Evolutionary conservation across 371 early-diverging fungal genomes (phyloP).

Genomic region (Mucor lusitanicus): DNA sequence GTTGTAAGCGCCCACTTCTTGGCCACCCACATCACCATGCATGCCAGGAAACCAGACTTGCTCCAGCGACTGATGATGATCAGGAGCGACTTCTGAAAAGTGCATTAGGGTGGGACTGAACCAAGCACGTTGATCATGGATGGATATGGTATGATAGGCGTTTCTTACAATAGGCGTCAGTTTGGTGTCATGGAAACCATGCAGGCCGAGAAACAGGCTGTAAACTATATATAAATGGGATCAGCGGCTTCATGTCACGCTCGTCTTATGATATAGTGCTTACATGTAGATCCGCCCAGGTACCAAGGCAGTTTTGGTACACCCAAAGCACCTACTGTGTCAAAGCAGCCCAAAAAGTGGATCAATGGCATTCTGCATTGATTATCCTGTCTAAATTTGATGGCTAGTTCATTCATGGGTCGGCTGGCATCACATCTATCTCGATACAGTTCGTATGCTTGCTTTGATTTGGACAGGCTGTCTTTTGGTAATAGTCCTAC

Average conservation of each 20-base stretch:
- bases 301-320: constrained; percentile 44
- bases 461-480: constrained; percentile 5
- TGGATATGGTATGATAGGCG: constrained; percentile 42
- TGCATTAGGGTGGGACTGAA: constrained; percentile 37
- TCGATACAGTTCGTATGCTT: constrained; percentile 34
- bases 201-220: constrained; percentile 27
- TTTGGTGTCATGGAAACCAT: constrained; percentile 39
- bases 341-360: constrained; percentile 41
- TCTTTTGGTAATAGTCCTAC: constrained; percentile 34
- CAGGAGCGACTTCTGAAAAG: constrained; percentile 9
- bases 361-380: constrained; percentile 26
- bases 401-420: constrained; percentile 8
- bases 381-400: constrained; percentile 25
- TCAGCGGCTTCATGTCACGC: not conserved
- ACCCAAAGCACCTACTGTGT: constrained; percentile 43
- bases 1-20: constrained; percentile 11
- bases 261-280: not conserved
- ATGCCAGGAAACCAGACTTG: constrained; percentile 48
- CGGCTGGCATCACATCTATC: constrained; percentile 2
- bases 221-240: constrained; percentile 16
- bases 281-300: constrained; percentile 39
- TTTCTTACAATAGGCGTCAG: constrained; percentile 30
- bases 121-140: constrained; percentile 48
- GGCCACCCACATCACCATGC: constrained; percentile 38
- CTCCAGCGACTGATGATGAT: constrained; percentile 24